Evolutionary conservation across 1,284 basidiomycete species (phyloP), one percentile per base, ranked within the genome.

Genomic region (Microbotryum saponariae): DNA sequence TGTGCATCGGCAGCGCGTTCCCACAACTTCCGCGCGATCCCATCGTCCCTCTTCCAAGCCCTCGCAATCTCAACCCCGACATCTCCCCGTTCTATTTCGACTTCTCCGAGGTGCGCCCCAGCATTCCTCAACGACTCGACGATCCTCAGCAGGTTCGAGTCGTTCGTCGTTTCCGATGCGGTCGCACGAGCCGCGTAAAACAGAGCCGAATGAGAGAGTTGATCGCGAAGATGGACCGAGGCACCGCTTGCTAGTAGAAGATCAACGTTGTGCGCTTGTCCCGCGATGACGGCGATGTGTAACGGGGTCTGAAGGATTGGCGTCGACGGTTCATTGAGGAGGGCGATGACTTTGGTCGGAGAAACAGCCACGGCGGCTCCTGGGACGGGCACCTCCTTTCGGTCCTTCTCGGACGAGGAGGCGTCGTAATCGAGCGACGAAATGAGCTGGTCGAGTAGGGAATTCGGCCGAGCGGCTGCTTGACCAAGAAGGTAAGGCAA

Each of bases 191-290:
- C 72, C 2, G 76, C 76, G 60, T 76, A 73, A 65, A 72, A 78
- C 25, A 78, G 62, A 7, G 90, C 82, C 18, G 90, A 91, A 71
- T 92, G 90, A 1, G 88, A 89, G 48, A 88, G 78, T 4, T 76
- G 74, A 71, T 91, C 88, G 50, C 89, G 80, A 10, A 87, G 78
- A 74, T 94, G 91, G 12, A 96, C 91, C n/a, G 89, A 79, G 2
- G 89, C 89, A 2, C 91, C 91, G 1, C 83, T 83, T 62, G 83
- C 79, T 42, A 96, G 79, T 42, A 96, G 77, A 45, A 82, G 72
- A 37, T 80, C 77, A 29, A 85, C 82, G 55, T 83, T 82, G 7
- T 74, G 75, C 1, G 76, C 67, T 64, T 82, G 81, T 0, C 88
- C 88, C 56, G 85, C 84, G 45, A 91, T 74, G 47, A 87, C 83